Percentiles rank a stretch among this genome's conserved stretches.
These are phyloP conservation scores for Boletellus ananiceps DNA, from an alignment of 768 basidiomycete species.

Conservation along the genomic window DNA sequence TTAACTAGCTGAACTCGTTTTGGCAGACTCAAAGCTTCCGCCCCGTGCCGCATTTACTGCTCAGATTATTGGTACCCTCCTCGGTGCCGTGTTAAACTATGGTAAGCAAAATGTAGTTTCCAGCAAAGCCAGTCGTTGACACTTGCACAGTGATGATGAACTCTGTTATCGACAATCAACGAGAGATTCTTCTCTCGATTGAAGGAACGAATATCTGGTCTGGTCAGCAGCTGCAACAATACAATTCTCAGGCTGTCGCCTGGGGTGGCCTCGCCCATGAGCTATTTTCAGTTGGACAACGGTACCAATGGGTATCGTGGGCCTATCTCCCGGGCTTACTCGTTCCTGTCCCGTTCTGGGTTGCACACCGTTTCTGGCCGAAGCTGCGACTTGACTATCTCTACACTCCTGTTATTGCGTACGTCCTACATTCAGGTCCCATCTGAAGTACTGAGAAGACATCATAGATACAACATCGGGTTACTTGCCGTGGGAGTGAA, in stretches of 20 bases:
- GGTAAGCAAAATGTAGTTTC: neutral
- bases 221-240: constrained; percentile 27
- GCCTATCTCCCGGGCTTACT: constrained; percentile 31
- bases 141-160: constrained; percentile 50
- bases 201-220: constrained; percentile 45
- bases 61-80: too few relatives aligned
- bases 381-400: constrained; percentile 22
- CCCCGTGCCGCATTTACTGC: too few relatives aligned
- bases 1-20: too few relatives aligned
- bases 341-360: constrained; percentile 39
- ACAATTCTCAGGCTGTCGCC: constrained; percentile 33
- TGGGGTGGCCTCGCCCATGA: constrained; percentile 38
- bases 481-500: constrained; percentile 26
- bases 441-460: neutral
- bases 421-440: neutral
- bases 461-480: constrained; percentile 6
- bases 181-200: constrained; percentile 46
- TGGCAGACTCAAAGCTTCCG: too few relatives aligned
- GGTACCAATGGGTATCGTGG: constrained; percentile 40
- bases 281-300: constrained; percentile 28
- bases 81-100: too few relatives aligned
- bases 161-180: constrained; percentile 48
- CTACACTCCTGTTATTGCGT: constrained; percentile 31
- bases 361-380: constrained; percentile 36
- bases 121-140: neutral